Conservation (phyloP, 306 rosid genomes). For the Lagenaria siceraria region DNA sequence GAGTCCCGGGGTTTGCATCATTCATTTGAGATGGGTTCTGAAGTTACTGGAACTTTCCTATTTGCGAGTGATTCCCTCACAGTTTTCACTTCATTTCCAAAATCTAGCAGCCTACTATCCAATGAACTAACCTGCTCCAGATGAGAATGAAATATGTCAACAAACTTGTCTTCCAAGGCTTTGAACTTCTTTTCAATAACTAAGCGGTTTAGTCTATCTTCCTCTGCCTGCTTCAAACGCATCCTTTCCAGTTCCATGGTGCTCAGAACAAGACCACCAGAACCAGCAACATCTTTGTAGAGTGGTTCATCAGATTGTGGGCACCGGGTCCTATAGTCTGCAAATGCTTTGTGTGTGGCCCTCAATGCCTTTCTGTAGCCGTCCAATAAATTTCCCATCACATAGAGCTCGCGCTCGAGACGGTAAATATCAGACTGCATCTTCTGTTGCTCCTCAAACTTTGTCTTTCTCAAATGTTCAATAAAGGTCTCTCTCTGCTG, state of each 20-base stretch:
- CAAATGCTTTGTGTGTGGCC: slow-evolving; percentile 51
- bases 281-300: slow-evolving; percentile 75
- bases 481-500: slow-evolving; percentile 49
- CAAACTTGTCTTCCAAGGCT: slow-evolving; percentile 44
- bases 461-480: slow-evolving; percentile 45
- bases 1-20: not conserved
- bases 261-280: slow-evolving; percentile 87
- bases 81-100: slow-evolving; percentile 33
- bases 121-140: slow-evolving; percentile 22
- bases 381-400: slow-evolving; percentile 56
- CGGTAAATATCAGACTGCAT: slow-evolving; percentile 45
- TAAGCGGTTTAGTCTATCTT: slow-evolving; percentile 37
- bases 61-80: slow-evolving; percentile 32
- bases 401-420: slow-evolving; percentile 57
- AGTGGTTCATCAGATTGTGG: slow-evolving; percentile 72
- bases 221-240: slow-evolving; percentile 66
- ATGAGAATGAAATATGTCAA: slow-evolving; percentile 24
- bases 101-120: slow-evolving; percentile 26
- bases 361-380: slow-evolving; percentile 74
- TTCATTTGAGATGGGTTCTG: slow-evolving; percentile 14
- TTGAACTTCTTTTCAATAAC: slow-evolving; percentile 27
- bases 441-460: slow-evolving; percentile 60
- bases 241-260: slow-evolving; percentile 63
- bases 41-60: slow-evolving; percentile 21
- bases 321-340: slow-evolving; percentile 44